Base-by-base conservation (phyloP, 2,329 filamentous ascomycete species). In the Trichoderma sp. region DNA sequence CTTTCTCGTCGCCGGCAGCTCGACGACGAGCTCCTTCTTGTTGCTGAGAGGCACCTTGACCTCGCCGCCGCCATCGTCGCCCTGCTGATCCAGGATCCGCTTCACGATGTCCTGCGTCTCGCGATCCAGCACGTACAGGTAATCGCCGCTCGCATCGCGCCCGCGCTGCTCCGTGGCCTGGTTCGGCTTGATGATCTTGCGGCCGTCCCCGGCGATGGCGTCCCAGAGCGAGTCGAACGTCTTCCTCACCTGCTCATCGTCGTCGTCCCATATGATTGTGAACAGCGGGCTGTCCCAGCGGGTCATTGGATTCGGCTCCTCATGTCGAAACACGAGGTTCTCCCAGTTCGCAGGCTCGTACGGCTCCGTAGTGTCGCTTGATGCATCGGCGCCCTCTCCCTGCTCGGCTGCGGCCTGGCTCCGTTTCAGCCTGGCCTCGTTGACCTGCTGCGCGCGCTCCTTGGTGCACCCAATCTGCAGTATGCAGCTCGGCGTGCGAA, bases 281-380 rank as follows among this genome's bases (percentile, higher is more conserved):
- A 94, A 95, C 2, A 95, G 82, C 1, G 92, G 91, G 63, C 88
- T 90, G 74, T 96, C 91, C 92, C 92, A 96, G 50, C 91, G 81
- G 2, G 85, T 89, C 90, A 94, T 93, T 24, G 88, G 86, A 74
- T 94, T 95, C 15, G 92, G 91, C 77, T 96, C 91, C 76, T 96
- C 91, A 74, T 93, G 93, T 63, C 91, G 83, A 74, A 92, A 94
- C 41, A 92, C 86, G 12, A 93, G 82, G 70, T 93, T 92, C 68
- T 93, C 90, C 82, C 91, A 92, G 73, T 91, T 89, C 17, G 76
- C 79, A 1, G 78, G 78, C 50, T 81, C 80, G 68, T 88, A 88
- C 0, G 83, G 74, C 44, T 81, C 80, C 17, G 78, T 74, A 1
- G 63, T 61, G 19, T 69, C 67, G 21, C 64, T 43, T 1, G 44